phyloP scores from a whole-genome alignment of 2,329 filamentous ascomycete genomes.

The Hymenoscyphus fructigenus region DNA sequence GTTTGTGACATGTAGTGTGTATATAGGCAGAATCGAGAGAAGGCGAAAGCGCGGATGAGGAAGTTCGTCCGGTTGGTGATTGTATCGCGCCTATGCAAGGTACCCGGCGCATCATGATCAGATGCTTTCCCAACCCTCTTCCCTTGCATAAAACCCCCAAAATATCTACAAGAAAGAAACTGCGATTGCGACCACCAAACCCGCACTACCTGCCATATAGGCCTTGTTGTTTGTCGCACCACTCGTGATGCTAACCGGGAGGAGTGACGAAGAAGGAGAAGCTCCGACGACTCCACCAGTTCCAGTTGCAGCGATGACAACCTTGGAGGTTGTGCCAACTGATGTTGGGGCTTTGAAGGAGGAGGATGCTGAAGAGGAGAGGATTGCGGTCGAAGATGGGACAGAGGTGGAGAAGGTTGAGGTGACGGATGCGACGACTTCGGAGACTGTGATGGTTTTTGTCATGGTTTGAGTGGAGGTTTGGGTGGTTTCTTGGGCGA shows the following conservation, averaged over 20 bases:
- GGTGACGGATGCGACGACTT: constrained; percentile 42
- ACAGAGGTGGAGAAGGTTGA: constrained; percentile 39
- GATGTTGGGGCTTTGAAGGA: background rate
- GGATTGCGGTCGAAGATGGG: constrained; percentile 37
- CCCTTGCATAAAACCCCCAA: too few relatives aligned
- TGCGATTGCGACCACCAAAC: constrained; percentile 50
- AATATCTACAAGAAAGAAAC: constrained; percentile 50
- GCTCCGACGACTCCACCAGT: constrained; percentile 19
- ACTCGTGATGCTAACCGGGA: constrained; percentile 43
- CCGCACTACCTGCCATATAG: constrained; percentile 48
- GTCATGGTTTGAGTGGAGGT: constrained; percentile 51
- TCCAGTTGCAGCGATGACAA: constrained; percentile 22
- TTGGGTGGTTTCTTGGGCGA: constrained; percentile 41
- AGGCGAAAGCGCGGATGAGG: background rate
- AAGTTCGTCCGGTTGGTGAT: background rate
- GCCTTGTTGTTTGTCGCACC: constrained; percentile 45
- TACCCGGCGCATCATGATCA: constrained; percentile 8
- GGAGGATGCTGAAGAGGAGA: constrained; percentile 18
- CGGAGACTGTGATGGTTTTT: constrained; percentile 52
- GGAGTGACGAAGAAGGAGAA: constrained; percentile 31
- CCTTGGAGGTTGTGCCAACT: constrained; percentile 2
- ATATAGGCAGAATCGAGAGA: too few relatives aligned
- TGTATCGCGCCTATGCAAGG: constrained; percentile 12
- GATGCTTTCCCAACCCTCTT: background rate
- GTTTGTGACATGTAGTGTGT: background rate